A percentile compares a stretch with the other conserved stretches of the same genome.
These are phyloP conservation scores for Jackrogersella multiformis DNA, from an alignment of 495 filamentous ascomycete genomes.

Conservation along the genomic window DNA sequence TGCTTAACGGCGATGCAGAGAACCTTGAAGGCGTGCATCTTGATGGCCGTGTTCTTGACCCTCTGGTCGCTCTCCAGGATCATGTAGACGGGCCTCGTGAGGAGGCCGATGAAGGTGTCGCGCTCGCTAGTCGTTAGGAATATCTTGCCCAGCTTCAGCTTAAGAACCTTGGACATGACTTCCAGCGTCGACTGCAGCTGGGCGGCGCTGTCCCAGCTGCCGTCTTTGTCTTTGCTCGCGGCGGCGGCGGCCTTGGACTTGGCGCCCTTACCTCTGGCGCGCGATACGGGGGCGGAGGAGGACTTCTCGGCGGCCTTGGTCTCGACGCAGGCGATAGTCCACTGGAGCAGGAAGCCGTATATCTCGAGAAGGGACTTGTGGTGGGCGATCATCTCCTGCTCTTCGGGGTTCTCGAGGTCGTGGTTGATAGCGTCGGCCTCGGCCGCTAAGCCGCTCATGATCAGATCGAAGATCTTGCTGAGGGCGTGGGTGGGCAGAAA, in stretches of 20 bases:
- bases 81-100: slow-evolving; percentile 93
- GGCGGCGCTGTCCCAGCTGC: slow-evolving; percentile 83
- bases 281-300: slow-evolving; percentile 69
- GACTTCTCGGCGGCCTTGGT: slow-evolving; percentile 92
- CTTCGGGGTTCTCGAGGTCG: slow-evolving; percentile 84
- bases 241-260: slow-evolving; percentile 69
- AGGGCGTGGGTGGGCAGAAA: slow-evolving; percentile 80
- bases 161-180: slow-evolving; percentile 94
- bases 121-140: slow-evolving; percentile 97
- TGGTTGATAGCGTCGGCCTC: slow-evolving; percentile 86
- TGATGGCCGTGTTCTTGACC: slow-evolving; percentile 87
- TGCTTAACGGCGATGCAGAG: slow-evolving; percentile 97
- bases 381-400: slow-evolving; percentile 82
- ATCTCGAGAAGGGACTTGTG: slow-evolving; percentile 94
- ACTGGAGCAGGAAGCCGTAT: slow-evolving; percentile 93
- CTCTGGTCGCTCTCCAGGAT: slow-evolving; percentile 93
- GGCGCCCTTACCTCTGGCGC: slow-evolving; percentile 78
- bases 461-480: slow-evolving; percentile 91
- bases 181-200: slow-evolving; percentile 90
- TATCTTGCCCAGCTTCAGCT: slow-evolving; percentile 88
- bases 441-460: slow-evolving; percentile 91
- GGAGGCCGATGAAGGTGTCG: slow-evolving; percentile 90
- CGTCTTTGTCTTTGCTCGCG: slow-evolving; percentile 66
- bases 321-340: slow-evolving; percentile 92
- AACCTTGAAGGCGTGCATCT: slow-evolving; percentile 97